Conservation (phyloP, 768 basidiomycete genomes). For the Mycena vulgaris region DNA sequence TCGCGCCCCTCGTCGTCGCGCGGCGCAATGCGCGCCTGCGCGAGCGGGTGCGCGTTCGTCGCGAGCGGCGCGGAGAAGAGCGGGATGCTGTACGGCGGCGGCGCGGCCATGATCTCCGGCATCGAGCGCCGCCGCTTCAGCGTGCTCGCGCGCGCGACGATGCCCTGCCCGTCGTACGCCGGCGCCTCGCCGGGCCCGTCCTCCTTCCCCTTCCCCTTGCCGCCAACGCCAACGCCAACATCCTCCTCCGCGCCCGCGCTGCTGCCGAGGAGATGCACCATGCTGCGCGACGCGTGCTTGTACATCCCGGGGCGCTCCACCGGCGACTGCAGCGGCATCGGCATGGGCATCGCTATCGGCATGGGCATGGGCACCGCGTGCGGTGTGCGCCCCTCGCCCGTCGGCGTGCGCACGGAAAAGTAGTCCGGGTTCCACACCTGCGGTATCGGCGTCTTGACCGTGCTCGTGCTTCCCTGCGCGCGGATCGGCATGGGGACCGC, state of each 20-base stretch:
- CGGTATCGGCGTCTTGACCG: slow-evolving; percentile 12
- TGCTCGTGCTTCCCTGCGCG: slow-evolving; percentile 12
- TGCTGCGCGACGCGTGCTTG: slow-evolving; percentile 74
- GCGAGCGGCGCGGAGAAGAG: slow-evolving; percentile 51
- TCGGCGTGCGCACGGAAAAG: slow-evolving; percentile 43
- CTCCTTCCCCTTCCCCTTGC: slow-evolving; percentile 12
- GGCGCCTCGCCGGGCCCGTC: slow-evolving; percentile 46
- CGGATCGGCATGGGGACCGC: slow-evolving; percentile 8
- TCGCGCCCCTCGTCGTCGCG: slow-evolving; percentile 91
- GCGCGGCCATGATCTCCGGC: slow-evolving; percentile 76
- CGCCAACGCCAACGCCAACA: slow-evolving; percentile 22
- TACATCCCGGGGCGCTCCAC: slow-evolving; percentile 63
- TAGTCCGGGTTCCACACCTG: slow-evolving; percentile 34
- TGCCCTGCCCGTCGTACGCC: slow-evolving; percentile 50
- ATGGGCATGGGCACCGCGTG: background rate
- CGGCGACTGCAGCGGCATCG: slow-evolving; percentile 20
- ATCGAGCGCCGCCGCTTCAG: slow-evolving; percentile 72
- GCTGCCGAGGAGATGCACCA: slow-evolving; percentile 67
- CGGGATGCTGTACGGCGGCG: slow-evolving; percentile 75
- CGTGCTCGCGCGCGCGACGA: slow-evolving; percentile 26
- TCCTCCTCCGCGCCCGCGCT: slow-evolving; percentile 34
- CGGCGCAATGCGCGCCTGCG: slow-evolving; percentile 54
- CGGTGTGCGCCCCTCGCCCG: slow-evolving; percentile 31
- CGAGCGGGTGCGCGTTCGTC: slow-evolving; percentile 37
- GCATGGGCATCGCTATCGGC: background rate